These are phyloP conservation scores for Phytophthora crassamura DNA, from an alignment of 352 stramenopile species.

Conservation along the genomic window DNA sequence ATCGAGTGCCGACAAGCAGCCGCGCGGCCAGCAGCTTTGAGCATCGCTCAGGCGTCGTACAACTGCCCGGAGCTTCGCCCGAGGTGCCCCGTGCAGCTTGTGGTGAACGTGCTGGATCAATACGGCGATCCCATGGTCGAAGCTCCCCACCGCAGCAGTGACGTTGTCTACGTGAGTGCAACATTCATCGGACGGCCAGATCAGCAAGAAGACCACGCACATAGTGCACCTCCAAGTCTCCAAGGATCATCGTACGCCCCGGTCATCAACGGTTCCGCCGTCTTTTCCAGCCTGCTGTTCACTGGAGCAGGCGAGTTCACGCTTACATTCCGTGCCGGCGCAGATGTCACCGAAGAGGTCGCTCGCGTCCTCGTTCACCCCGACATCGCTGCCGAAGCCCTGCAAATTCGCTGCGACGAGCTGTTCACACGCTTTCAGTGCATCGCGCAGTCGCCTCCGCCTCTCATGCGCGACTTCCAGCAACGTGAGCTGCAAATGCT, in stretches of 20 bases:
- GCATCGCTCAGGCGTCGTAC: constrained; percentile 58
- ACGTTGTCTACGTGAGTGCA: constrained; percentile 33
- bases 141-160: not conserved
- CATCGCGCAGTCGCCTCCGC: not conserved
- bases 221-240: constrained; percentile 16
- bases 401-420: constrained; percentile 33
- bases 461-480: not conserved
- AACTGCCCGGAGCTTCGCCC: constrained; percentile 52
- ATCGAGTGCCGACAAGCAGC: constrained; percentile 40
- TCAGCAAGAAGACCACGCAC: not conserved
- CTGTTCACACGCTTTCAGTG: constrained; percentile 51
- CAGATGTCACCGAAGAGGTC: constrained; percentile 41
- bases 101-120: constrained; percentile 59
- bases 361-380: constrained; percentile 50
- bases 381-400: constrained; percentile 31
- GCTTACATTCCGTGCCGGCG: constrained; percentile 38
- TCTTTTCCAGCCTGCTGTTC: constrained; percentile 54
- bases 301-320: constrained; percentile 48
- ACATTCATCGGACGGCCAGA: constrained; percentile 4
- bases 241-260: constrained; percentile 19
- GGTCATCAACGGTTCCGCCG: constrained; percentile 47
- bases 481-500: constrained; percentile 29
- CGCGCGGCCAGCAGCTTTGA: constrained; percentile 36
- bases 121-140: constrained; percentile 52
- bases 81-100: constrained; percentile 48